These are phyloP conservation scores for Sordariomycetes sp. DNA, from an alignment of 2,329 filamentous ascomycete species.

Conservation along the genomic window DNA sequence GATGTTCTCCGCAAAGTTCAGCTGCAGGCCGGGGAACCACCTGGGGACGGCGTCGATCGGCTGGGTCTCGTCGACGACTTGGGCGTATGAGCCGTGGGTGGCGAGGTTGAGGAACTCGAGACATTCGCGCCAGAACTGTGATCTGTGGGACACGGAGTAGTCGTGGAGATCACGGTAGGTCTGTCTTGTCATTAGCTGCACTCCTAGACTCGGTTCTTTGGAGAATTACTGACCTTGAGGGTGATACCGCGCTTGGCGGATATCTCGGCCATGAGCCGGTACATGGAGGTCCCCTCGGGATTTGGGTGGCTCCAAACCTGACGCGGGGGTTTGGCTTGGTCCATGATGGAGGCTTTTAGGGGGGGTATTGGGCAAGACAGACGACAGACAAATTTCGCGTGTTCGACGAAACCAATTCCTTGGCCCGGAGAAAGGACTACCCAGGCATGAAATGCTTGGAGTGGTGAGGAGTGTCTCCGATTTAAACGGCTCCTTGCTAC, in stretches of 20 bases:
- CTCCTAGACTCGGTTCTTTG: slow-evolving; percentile 21
- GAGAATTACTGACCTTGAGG: slow-evolving; percentile 42
- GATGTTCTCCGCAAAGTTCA: slow-evolving; percentile 76
- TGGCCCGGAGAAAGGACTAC: too few species aligned
- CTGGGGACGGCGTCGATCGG: slow-evolving; percentile 61
- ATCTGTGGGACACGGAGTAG: slow-evolving; percentile 53
- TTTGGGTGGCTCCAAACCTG: slow-evolving; percentile 60
- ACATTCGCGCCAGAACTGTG: slow-evolving; percentile 54
- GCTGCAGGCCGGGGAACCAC: slow-evolving; percentile 65
- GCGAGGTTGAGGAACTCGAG: slow-evolving; percentile 52
- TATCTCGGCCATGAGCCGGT: slow-evolving; percentile 52
- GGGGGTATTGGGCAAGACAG: too few species aligned
- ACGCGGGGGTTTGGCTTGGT: slow-evolving; percentile 26
- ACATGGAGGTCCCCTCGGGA: slow-evolving; percentile 53
- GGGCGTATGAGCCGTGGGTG: slow-evolving; percentile 46
- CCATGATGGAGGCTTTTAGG: too few species aligned
- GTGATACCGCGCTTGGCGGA: slow-evolving; percentile 46
- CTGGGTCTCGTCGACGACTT: slow-evolving; percentile 56
- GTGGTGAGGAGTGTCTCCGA: too few species aligned
- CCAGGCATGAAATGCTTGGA: too few species aligned
- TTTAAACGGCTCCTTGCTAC: too few species aligned
- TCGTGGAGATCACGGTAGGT: slow-evolving; percentile 59
- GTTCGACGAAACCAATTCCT: too few species aligned
- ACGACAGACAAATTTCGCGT: too few species aligned
- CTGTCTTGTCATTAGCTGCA: slow-evolving; percentile 20